Base-by-base conservation (phyloP, 208 protist species). In the Leishmania tropica region DNA sequence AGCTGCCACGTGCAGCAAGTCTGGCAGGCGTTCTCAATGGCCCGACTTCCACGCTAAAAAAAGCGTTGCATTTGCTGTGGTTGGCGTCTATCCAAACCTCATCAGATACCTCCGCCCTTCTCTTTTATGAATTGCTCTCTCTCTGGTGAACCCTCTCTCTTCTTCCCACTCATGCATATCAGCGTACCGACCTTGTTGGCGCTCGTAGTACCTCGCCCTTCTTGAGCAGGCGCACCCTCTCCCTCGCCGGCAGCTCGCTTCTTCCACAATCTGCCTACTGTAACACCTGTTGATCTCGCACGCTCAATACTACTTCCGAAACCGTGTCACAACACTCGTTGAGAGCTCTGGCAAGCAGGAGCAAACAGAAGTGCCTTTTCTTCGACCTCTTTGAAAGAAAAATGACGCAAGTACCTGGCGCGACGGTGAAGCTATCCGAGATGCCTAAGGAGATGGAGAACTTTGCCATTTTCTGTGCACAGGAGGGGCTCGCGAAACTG, bases 381-480 rank as follows among this genome's bases (percentile, higher is more conserved):
- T 70, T 70, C 35, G 21, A 48, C 75, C 51, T 64, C 75, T 40
- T 48, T 58, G 10, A 62, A 45, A 42, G 64, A 81, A 80, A 28
- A 3, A 97, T 97, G 94, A 95, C 94, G 37, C 93, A 96, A 67
- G 84, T 95, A 31, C 85, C 90, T 67, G 86, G 85, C 51, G 95
- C 95, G 17, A 96, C 93, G 2, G 86, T 99, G 58, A 99, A 99
- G 89, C 91, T 98, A 56, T 93, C 94, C 60, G 98, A 99, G 82
- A 99, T 99, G 98, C 82, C 93, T 24, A 97, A 98, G 84, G 93
- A 98, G 72, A 98, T 99, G 92, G 95, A 99, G 91, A 98, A 99
- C 85, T 99, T 99, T 80, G 99, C 99, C 53, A 96, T 99, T 77
- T 96, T 99, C 53, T 97, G 93, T 74, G 99, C 99, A 15, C 98